These are phyloP conservation scores for Plectosphaerella cucumerina DNA, from an alignment of 2,329 filamentous ascomycete species.

Conservation along the genomic window DNA sequence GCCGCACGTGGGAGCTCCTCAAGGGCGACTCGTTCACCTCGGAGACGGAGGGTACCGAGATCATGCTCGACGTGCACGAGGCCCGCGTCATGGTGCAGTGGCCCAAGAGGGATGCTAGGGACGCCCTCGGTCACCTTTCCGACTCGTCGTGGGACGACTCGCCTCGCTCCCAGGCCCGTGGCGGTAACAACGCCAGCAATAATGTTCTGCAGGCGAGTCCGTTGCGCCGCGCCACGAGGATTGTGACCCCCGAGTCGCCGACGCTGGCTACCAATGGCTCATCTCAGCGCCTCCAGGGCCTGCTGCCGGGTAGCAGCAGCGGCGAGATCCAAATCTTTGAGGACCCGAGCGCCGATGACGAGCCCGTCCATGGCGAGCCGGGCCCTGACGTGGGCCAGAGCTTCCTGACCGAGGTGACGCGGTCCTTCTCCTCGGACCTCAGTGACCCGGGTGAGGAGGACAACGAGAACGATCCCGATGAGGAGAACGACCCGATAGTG, in stretches of 20 bases:
- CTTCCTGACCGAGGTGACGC: conserved; percentile 46
- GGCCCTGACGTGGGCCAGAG: conserved; percentile 30
- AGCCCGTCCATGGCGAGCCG: conserved; percentile 39
- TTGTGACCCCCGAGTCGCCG: conserved; percentile 69
- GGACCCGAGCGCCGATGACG: conserved; percentile 14
- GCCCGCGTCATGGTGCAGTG: conserved; percentile 85
- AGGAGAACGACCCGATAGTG: conserved; percentile 91
- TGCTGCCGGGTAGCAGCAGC: conserved; percentile 26
- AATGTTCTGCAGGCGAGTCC: conserved; percentile 58
- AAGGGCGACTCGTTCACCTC: conserved; percentile 90
- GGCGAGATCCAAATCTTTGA: conserved; percentile 17
- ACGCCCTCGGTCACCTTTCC: conserved; percentile 46
- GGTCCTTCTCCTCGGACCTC: conserved; percentile 54
- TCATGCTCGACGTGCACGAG: conserved; percentile 94
- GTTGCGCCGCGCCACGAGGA: conserved; percentile 50
- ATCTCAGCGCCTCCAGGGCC: conserved; percentile 40
- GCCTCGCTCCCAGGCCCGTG: conserved; percentile 33
- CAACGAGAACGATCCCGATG: conserved; percentile 74
- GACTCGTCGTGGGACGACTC: conserved; percentile 71
- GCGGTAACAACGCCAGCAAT: conserved; percentile 21
- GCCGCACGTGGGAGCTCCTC: conserved; percentile 75
- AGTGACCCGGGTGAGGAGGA: conserved; percentile 49
- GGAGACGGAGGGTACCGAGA: conserved; percentile 80
- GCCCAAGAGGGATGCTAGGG: conserved; percentile 60
- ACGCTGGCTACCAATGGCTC: conserved; percentile 41